phyloP scores from a whole-genome alignment of 495 filamentous ascomycete genomes.

The Hypoxylon cercidicola region DNA sequence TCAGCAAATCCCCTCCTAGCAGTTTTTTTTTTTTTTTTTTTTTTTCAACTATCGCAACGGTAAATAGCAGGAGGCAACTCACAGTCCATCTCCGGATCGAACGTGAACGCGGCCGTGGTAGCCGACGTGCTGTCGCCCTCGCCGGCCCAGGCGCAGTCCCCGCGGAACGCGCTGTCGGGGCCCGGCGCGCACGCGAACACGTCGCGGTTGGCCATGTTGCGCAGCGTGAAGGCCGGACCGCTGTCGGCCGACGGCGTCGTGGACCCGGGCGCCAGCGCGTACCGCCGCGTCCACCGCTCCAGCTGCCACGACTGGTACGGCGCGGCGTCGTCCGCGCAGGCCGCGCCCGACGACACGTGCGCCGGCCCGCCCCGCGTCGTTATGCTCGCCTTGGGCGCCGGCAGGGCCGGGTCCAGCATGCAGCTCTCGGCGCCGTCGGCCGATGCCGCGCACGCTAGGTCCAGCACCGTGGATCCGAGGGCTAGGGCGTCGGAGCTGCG shows the following conservation, averaged over 20 bases:
- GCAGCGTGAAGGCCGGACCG: slow-evolving; percentile 51
- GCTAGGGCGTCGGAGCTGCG: slow-evolving; percentile 47
- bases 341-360: slow-evolving; percentile 21
- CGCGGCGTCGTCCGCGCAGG: slow-evolving; percentile 40
- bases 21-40: too few species aligned
- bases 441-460: slow-evolving; percentile 46
- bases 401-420: slow-evolving; percentile 20
- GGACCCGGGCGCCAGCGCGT: slow-evolving; percentile 43
- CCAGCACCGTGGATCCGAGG: slow-evolving; percentile 45
- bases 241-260: slow-evolving; percentile 38
- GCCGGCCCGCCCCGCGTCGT: slow-evolving; percentile 14
- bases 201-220: slow-evolving; percentile 43
- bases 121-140: slow-evolving; percentile 16
- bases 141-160: slow-evolving; percentile 20
- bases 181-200: slow-evolving; percentile 43
- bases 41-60: not conserved
- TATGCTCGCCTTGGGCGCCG: not conserved
- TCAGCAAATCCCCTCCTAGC: not conserved
- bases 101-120: slow-evolving; percentile 43
- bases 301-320: slow-evolving; percentile 53
- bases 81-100: slow-evolving; percentile 44
- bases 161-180: too few species aligned
- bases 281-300: slow-evolving; percentile 48
- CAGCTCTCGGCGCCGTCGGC: slow-evolving; percentile 41
- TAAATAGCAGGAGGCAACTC: not conserved